Percentiles rank a stretch among this genome's conserved stretches.
These are phyloP conservation scores for Monosporascus sp. DNA, from an alignment of 2,329 filamentous ascomycete species.

Conservation along the genomic window DNA sequence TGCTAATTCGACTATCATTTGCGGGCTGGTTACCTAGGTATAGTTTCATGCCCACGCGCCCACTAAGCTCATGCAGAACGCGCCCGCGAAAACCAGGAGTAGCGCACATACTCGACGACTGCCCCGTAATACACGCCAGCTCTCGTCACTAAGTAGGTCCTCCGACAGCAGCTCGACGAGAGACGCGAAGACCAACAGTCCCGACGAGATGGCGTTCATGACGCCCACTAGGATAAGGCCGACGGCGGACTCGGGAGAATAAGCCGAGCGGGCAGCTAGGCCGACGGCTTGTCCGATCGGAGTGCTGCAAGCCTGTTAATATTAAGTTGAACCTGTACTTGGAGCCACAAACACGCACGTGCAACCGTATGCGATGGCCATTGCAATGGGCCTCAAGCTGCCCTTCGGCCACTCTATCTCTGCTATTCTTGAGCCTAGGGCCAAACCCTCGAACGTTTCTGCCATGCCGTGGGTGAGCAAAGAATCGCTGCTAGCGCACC, in stretches of 20 bases:
- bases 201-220: conserved; percentile 69
- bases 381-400: conserved; percentile 47
- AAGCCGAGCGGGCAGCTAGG: conserved; percentile 62
- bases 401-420: conserved; percentile 39
- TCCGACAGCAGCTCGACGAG: conserved; percentile 68
- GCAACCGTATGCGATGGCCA: conserved; percentile 53
- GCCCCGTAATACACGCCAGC: conserved; percentile 51
- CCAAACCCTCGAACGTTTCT: conserved; percentile 51
- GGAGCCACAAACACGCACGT: conserved; percentile 34
- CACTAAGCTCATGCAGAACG: conserved; percentile 58
- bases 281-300: conserved; percentile 71
- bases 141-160: conserved; percentile 63
- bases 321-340: neutral
- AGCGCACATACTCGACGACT: conserved; percentile 49
- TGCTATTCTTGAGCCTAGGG: conserved; percentile 60
- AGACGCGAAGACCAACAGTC: conserved; percentile 66
- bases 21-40: too few relatives aligned
- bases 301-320: conserved; percentile 40
- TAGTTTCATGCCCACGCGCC: conserved; percentile 49
- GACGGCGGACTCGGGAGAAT: conserved; percentile 60
- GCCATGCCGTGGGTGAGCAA: neutral
- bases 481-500: too few relatives aligned
- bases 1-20: too few relatives aligned
- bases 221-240: conserved; percentile 67
- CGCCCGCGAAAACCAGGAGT: conserved; percentile 52